Percentiles rank a stretch among this genome's conserved stretches.
These are phyloP conservation scores for Ogataea neopini DNA, from an alignment of 805 yeast species.

Conservation along the genomic window DNA sequence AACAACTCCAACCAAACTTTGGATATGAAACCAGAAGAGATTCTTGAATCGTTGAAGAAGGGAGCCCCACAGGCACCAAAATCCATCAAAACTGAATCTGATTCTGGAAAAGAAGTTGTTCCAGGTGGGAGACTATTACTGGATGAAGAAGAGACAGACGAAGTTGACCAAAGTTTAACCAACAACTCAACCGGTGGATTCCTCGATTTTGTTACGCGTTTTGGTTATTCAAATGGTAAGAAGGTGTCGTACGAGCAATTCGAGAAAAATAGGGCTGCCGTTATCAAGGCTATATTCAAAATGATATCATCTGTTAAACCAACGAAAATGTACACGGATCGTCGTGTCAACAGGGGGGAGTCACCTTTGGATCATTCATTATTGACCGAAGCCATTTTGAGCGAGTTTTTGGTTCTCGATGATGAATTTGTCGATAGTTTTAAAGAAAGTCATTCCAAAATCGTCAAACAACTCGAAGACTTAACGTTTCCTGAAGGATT, in stretches of 20 bases:
- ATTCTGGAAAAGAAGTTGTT: neutral
- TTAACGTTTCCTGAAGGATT: constrained; percentile 33
- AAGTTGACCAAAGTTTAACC: neutral
- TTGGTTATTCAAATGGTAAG: neutral
- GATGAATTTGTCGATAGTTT: constrained; percentile 44
- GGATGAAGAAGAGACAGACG: constrained; percentile 2
- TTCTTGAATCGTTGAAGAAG: constrained; percentile 10
- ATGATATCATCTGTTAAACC: constrained; percentile 23
- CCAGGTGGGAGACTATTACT: neutral
- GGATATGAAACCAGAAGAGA: constrained; percentile 14
- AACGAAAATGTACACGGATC: constrained; percentile 13
- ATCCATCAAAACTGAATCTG: neutral
- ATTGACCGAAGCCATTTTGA: constrained; percentile 17
- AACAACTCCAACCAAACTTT: constrained; percentile 10
- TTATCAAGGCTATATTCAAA: constrained; percentile 25
- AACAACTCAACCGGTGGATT: neutral
- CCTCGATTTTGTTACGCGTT: neutral
- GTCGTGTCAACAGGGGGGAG: constrained; percentile 12
- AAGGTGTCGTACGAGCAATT: constrained; percentile 9
- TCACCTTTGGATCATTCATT: constrained; percentile 16
- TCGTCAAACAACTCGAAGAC: constrained; percentile 43
- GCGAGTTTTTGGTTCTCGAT: constrained; percentile 40
- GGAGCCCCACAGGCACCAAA: constrained; percentile 10
- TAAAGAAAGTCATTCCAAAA: constrained; percentile 44
- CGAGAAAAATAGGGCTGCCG: constrained; percentile 18